These are phyloP conservation scores for Corymbia calophylla DNA, from an alignment of 441 rosid species.

Conservation along the genomic window DNA sequence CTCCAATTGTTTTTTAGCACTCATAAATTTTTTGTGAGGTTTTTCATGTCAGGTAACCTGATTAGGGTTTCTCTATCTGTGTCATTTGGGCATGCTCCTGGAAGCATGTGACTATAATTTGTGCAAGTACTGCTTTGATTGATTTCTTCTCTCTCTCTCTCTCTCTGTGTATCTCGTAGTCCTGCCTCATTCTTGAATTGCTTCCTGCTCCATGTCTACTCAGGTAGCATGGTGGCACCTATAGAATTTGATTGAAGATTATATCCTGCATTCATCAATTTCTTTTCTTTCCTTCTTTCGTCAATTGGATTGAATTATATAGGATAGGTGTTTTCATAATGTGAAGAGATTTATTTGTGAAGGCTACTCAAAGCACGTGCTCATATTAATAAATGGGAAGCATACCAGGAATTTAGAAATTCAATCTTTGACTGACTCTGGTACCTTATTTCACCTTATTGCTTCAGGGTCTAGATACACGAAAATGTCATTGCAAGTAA, in stretches of 20 bases:
- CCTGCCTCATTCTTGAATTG: background rate
- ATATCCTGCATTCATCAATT: background rate
- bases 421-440: background rate
- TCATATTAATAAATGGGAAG: background rate
- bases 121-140: background rate
- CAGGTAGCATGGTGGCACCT: background rate
- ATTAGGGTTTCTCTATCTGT: background rate
- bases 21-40: background rate
- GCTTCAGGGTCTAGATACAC: conserved; percentile 38
- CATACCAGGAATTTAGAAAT: background rate
- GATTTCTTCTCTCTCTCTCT: background rate
- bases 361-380: background rate
- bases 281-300: background rate
- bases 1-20: background rate
- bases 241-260: background rate
- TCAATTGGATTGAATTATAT: background rate
- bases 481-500: conserved; percentile 23
- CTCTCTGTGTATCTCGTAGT: background rate
- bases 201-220: background rate
- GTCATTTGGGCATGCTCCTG: background rate
- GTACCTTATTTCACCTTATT: conserved; percentile 5
- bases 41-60: background rate
- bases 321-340: background rate
- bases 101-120: background rate
- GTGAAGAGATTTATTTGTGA: background rate